phyloP scores from a whole-genome alignment of 192 early-diverging fungal species.

The Linnemannia exigua region DNA sequence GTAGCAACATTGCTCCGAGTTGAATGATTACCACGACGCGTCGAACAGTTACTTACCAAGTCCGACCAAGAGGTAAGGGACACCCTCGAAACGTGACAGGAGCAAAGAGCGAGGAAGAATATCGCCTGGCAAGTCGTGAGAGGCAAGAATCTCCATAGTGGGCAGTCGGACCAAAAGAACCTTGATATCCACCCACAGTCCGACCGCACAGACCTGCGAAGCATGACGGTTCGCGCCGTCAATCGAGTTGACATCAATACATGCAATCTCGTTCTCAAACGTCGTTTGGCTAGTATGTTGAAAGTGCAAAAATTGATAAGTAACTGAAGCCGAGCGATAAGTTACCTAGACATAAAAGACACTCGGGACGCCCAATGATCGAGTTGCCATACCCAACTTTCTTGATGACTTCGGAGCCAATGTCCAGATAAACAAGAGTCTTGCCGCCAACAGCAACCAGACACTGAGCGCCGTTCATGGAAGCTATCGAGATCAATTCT shows the following conservation, averaged over 20 bases:
- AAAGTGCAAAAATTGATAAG: background rate
- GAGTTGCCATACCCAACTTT: conserved; percentile 57
- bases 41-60: conserved; percentile 63
- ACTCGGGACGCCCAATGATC: background rate
- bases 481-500: conserved; percentile 69
- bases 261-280: conserved; percentile 80
- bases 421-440: conserved; percentile 70
- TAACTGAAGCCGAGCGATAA: background rate
- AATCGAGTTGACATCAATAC: conserved; percentile 75
- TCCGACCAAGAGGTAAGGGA: conserved; percentile 81
- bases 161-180: conserved; percentile 73
- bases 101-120: conserved; percentile 80
- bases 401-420: conserved; percentile 56
- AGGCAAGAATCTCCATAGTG: conserved; percentile 59
- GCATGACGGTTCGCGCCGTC: conserved; percentile 28
- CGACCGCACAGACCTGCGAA: conserved; percentile 73
- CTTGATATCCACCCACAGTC: conserved; percentile 80
- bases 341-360: background rate
- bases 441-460: conserved; percentile 70
- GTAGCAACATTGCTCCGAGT: background rate
- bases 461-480: conserved; percentile 66
- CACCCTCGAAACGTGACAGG: conserved; percentile 72
- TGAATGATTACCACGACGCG: background rate
- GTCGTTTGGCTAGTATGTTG: conserved; percentile 49
- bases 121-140: conserved; percentile 64